phyloP scores from a whole-genome alignment of 1,139 yeast species.

The Entelexis paramagnoliae region DNA sequence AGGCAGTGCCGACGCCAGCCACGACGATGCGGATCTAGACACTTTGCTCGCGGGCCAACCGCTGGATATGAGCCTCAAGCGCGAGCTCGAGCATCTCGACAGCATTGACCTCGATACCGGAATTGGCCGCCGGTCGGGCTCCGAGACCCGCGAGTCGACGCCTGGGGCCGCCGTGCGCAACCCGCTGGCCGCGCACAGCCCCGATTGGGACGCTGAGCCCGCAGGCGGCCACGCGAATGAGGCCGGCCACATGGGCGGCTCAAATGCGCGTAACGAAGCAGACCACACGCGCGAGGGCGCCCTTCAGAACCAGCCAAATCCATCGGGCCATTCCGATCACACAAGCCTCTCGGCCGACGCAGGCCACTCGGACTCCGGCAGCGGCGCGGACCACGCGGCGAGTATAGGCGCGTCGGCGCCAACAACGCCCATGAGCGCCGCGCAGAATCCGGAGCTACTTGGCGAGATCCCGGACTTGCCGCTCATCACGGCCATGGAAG shows the following conservation, averaged over 20 bases:
- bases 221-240: background rate
- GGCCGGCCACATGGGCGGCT: background rate
- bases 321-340: background rate
- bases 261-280: too few species aligned
- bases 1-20: conserved; percentile 6
- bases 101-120: conserved; percentile 12
- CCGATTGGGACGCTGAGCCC: background rate
- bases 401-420: conserved; percentile 1
- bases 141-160: conserved; percentile 5
- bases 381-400: background rate
- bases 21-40: conserved; percentile 11
- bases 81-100: conserved; percentile 18
- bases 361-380: background rate
- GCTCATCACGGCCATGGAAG: conserved; percentile 16
- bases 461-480: conserved; percentile 10
- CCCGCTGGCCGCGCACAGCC: conserved; percentile 11
- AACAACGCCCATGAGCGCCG: background rate
- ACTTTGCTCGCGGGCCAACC: conserved; percentile 12
- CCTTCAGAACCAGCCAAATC: background rate
- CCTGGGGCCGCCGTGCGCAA: conserved; percentile 4
- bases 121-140: conserved; percentile 2
- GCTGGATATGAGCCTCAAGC: conserved; percentile 16
- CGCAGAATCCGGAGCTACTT: background rate
- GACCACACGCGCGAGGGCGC: background rate
- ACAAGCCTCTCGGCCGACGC: background rate